Conservation (phyloP, 257 asterid species). For the Plantago ovata region DNA sequence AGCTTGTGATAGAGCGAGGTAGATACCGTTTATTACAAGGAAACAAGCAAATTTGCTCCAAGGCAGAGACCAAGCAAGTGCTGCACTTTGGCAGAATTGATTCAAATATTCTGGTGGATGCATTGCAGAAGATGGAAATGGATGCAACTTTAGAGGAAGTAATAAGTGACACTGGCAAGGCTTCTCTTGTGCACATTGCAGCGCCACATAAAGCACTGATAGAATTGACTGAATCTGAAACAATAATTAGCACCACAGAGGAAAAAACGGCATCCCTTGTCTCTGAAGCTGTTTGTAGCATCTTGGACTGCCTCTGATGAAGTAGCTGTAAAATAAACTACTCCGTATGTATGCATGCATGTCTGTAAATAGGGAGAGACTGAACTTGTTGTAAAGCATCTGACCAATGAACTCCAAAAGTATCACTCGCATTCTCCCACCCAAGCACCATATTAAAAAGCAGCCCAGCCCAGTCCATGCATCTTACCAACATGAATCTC, state of each 20-base stretch:
- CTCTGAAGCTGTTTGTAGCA: slow-evolving; percentile 39
- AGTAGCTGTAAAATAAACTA: no score
- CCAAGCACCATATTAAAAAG: no score
- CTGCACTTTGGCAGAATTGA: slow-evolving; percentile 47
- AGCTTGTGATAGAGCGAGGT: slow-evolving; percentile 51
- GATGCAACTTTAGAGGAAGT: slow-evolving; percentile 29
- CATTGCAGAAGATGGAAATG: slow-evolving; percentile 44
- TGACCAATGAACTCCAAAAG: no score
- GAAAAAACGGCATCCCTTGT: slow-evolving; percentile 38
- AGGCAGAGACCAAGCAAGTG: slow-evolving; percentile 28
- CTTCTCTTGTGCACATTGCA: slow-evolving; percentile 31
- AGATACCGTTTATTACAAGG: slow-evolving; percentile 34
- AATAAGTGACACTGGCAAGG: slow-evolving; percentile 21
- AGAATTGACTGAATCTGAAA: slow-evolving; percentile 35
- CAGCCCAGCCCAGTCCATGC: no score
- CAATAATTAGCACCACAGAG: slow-evolving; percentile 40
- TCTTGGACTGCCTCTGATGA: slow-evolving; percentile 32
- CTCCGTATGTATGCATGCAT: no score
- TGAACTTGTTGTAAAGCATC: neutral
- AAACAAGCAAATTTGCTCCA: slow-evolving; percentile 32
- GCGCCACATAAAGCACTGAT: slow-evolving; percentile 48
- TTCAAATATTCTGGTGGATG: slow-evolving; percentile 25
- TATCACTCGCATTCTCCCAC: no score
- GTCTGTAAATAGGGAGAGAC: neutral
- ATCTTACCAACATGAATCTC: no score